Evolutionary conservation across 2,329 filamentous ascomycete species (phyloP), one percentile per base, ranked within the genome.

Genomic region (Graphilbum ipis-grandicollis): DNA sequence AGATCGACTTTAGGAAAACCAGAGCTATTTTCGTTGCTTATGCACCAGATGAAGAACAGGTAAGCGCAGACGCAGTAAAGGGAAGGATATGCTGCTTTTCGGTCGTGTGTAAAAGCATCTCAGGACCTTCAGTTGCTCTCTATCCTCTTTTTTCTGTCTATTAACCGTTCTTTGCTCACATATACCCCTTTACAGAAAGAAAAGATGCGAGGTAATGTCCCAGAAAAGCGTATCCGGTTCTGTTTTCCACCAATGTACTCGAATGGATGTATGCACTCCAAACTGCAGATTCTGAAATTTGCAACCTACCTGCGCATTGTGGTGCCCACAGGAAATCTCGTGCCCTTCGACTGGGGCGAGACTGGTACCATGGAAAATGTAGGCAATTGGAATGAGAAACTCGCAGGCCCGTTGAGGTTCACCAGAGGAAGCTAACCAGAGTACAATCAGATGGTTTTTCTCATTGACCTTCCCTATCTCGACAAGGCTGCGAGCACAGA

Each of bases 311-410:
- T 94, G 14, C 73, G 90, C 7, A 65, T 98, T 32, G 88, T 79
- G 1, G 63, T 96, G 2, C 85, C 90, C 0, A 88, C 79, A 4
- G 90, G 85, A 2, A 98, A 98, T 48, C 60, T 94, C 34, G 75
- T 80, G 12, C 65, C 72, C 8, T 84, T 81, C 48, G 88, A 98
- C 51, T 96, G 90, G 86, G 88, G 86, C 9, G 83, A 92, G 52
- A 68, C 65, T 2, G 82, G 82, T 7, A 57, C 75, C 2, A 80
- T 93, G 75, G 86, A 94, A 56, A 94, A 93, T 54, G 77, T 79
- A 49, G n/a, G n/a, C n/a, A 40, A 65, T 14, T n/a, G 22, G 23
- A 15, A 37, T 41, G 19, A 5, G 26, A 9, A 28, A 28, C n/a
- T n/a, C n/a, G n/a, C n/a, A n/a, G n/a, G n/a, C n/a, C n/a, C n/a